These are phyloP conservation scores for Paecilomyces formosus DNA, from an alignment of 2,329 filamentous ascomycete genomes.

Conservation along the genomic window DNA sequence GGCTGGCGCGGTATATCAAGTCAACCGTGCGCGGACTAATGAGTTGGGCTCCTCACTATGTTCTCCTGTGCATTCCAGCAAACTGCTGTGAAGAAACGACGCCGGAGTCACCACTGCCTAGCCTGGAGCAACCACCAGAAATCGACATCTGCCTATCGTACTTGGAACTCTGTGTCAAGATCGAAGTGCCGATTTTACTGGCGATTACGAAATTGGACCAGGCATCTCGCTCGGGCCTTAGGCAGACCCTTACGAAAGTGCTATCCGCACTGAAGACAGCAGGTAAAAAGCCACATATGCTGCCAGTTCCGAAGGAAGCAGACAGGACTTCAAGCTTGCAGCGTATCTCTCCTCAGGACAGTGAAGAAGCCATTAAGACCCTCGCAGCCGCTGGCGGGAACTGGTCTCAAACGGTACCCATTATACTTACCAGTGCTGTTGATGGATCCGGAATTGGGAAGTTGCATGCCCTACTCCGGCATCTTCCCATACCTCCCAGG, in stretches of 20 bases:
- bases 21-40: slow-evolving; percentile 86
- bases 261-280: slow-evolving; percentile 70
- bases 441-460: slow-evolving; percentile 75
- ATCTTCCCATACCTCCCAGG: slow-evolving; percentile 59
- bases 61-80: slow-evolving; percentile 76
- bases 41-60: slow-evolving; percentile 95
- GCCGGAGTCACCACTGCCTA: slow-evolving; percentile 9
- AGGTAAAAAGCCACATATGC: slow-evolving; percentile 65
- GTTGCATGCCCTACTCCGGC: slow-evolving; percentile 72
- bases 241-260: slow-evolving; percentile 63
- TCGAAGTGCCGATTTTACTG: slow-evolving; percentile 69
- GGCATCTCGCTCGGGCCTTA: slow-evolving; percentile 64
- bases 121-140: slow-evolving; percentile 36
- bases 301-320: slow-evolving; percentile 42
- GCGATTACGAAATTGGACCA: slow-evolving; percentile 88
- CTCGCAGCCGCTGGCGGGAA: slow-evolving; percentile 35
- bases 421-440: slow-evolving; percentile 79
- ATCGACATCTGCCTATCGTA: slow-evolving; percentile 71
- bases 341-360: slow-evolving; percentile 49
- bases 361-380: slow-evolving; percentile 50
- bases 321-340: slow-evolving; percentile 48
- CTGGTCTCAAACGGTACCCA: slow-evolving; percentile 59
- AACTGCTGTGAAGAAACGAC: slow-evolving; percentile 54
- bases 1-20: slow-evolving; percentile 79
- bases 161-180: slow-evolving; percentile 73